Conservation (phyloP, 495 filamentous ascomycete genomes). For the Aspergillus kassunensis region DNA sequence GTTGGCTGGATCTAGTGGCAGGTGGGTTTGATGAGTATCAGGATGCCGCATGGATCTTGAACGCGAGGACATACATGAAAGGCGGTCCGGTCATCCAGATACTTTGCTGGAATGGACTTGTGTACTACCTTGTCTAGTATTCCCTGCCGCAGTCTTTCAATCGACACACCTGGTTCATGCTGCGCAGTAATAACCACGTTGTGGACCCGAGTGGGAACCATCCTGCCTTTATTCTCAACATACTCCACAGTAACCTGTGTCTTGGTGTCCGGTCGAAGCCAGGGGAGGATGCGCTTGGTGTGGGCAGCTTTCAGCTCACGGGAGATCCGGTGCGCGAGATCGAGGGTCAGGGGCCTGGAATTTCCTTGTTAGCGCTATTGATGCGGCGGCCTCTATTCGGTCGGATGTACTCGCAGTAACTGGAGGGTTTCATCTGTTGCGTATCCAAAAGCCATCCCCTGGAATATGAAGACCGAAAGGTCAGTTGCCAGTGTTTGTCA, state of each 20-base stretch:
- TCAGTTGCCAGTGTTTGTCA: too few species aligned
- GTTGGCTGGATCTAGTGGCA: slow-evolving; percentile 72
- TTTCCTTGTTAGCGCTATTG: too few species aligned
- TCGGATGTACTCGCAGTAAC: slow-evolving; percentile 48
- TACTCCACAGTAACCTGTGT: slow-evolving; percentile 99
- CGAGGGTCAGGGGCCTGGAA: slow-evolving; percentile 69
- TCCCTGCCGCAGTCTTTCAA: slow-evolving; percentile 86
- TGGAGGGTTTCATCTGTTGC: slow-evolving; percentile 98
- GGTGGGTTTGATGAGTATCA: too few species aligned
- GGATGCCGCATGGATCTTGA: too few species aligned
- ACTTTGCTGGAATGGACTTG: slow-evolving; percentile 83
- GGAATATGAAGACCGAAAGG: too few species aligned
- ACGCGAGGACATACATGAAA: slow-evolving; percentile 55
- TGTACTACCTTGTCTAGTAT: slow-evolving; percentile 96
- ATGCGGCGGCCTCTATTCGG: too few species aligned
- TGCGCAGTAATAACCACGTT: slow-evolving; percentile 94
- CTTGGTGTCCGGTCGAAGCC: slow-evolving; percentile 97
- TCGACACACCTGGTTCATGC: slow-evolving; percentile 82
- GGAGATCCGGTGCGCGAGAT: slow-evolving; percentile 93
- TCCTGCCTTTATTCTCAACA: slow-evolving; percentile 88
- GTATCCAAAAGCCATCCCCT: slow-evolving; percentile 99
- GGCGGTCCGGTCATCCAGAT: slow-evolving; percentile 83
- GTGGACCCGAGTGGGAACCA: slow-evolving; percentile 86
- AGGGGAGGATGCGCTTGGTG: slow-evolving; percentile 78
- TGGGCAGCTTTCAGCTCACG: slow-evolving; percentile 82